Evolutionary conservation across 2,329 filamentous ascomycete species (phyloP), one percentile per base, ranked within the genome.

Genomic region (Colletotrichum tanaceti): DNA sequence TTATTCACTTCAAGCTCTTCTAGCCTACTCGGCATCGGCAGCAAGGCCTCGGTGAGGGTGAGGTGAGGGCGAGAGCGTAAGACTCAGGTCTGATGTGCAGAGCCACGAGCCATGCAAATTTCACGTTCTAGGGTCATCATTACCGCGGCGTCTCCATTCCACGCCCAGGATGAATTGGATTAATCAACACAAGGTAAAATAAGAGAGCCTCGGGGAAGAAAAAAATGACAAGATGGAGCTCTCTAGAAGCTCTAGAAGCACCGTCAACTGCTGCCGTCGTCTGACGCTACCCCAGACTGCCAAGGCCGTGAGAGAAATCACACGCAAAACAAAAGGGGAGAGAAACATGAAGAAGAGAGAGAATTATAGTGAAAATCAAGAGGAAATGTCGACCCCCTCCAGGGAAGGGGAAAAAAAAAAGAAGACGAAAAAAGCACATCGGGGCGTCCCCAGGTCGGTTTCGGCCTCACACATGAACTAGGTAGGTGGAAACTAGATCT

Each of bases 401-500:
- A 24, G n/a, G n/a, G n/a, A 28, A 5, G 38, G 28, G 13, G 14
- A 52, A 10, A 18, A 47, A 16, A 9, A 49, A 22, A n/a, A 18
- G 44, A 53, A 52, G 28, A 24, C 41, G 28, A 49, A 24, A 11
- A 4, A 41, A 63, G 49, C 13, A 32, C 24, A 22, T 24, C 28
- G 28, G 46, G 28, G n/a, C 18, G 28, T 47, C 59, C 43, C 7
- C 22, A 6, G 6, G 9, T 22, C 20, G 28, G 14, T n/a, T 46
- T 14, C 24, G 41, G 39, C 50, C 50, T 57, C 24, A 20, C 35
- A 43, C 47, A 54, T 28, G 28, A 57, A 20, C 50, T 60, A 50
- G 38, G 32, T 60, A 50, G 38, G 32, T 60, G 35, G 22, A 39
- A 32, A 55, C n/a, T 44, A 60, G 38, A 61, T 65, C 43, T 60